Conservation (phyloP, 805 yeast species). For the Kodamaea neixiangensis region DNA sequence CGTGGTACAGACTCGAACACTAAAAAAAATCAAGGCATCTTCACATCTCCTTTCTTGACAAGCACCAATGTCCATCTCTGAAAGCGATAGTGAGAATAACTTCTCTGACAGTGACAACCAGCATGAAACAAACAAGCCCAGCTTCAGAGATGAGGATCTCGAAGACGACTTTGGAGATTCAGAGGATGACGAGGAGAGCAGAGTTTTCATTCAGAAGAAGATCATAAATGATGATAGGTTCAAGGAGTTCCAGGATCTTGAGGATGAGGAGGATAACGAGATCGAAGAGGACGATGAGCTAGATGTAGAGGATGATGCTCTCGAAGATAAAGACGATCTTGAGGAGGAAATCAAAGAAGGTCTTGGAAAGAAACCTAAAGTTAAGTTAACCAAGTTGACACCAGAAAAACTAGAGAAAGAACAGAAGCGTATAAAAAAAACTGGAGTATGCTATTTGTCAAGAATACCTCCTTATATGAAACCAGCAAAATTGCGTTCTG, state of each 20-base stretch:
- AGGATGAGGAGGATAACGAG: constrained; percentile 11
- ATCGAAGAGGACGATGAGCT: constrained; percentile 12
- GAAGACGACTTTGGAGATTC: constrained; percentile 14
- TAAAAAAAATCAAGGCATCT: not conserved
- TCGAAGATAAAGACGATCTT: constrained; percentile 21
- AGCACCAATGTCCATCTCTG: not conserved
- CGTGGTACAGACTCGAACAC: not conserved
- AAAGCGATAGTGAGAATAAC: not conserved
- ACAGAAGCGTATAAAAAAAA: constrained; percentile 57
- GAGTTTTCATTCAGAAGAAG: constrained; percentile 9
- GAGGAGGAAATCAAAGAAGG: constrained; percentile 10
- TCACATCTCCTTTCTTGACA: not conserved
- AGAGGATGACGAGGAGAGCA: constrained; percentile 6
- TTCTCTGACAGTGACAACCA: not conserved
- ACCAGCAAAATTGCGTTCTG: constrained; percentile 84
- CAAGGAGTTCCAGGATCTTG: constrained; percentile 14
- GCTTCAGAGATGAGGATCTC: constrained; percentile 5
- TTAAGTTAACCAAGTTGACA: constrained; percentile 50
- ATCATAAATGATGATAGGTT: constrained; percentile 14
- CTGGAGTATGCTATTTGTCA: constrained; percentile 93
- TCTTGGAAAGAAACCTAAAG: constrained; percentile 1
- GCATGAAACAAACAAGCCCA: not conserved
- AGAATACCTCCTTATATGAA: constrained; percentile 96
- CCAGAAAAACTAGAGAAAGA: constrained; percentile 57
- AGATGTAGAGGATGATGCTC: constrained; percentile 14